phyloP scores from a whole-genome alignment of 257 asterid species.

The Solanum lycopersicoides region DNA sequence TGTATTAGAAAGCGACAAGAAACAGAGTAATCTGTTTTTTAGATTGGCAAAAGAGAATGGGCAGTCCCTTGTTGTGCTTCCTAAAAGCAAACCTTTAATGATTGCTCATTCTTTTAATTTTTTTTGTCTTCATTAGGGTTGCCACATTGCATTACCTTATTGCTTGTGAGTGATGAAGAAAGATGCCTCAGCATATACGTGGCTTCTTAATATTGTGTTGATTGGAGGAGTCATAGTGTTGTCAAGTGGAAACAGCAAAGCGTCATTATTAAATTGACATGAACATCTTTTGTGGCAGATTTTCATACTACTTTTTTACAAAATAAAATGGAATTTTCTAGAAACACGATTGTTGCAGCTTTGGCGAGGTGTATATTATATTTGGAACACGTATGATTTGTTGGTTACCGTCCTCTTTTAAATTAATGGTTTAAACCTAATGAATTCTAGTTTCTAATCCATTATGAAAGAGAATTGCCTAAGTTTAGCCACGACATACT shows the following conservation, averaged over 20 bases:
- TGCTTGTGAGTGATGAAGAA: not conserved
- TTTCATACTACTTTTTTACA: not conserved
- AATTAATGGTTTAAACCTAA: not conserved
- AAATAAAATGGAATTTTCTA: not conserved
- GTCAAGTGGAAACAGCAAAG: not conserved
- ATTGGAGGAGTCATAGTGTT: constrained; percentile 7
- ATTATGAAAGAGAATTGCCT: not conserved
- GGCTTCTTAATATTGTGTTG: constrained; percentile 1
- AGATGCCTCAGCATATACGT: not conserved
- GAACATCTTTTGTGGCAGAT: not conserved
- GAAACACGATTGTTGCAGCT: not conserved
- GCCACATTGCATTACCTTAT: not conserved
- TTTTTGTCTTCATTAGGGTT: not conserved
- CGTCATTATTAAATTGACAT: not conserved
- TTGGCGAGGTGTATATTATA: not conserved
- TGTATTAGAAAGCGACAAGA: constrained; percentile 1
- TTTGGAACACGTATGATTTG: not conserved
- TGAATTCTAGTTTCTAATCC: not conserved
- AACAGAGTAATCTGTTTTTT: not conserved
- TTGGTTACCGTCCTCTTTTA: not conserved
- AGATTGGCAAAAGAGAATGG: not conserved
- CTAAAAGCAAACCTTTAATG: not conserved
- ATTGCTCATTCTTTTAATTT: not conserved
- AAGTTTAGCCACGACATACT: not conserved
- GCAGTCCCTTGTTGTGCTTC: not conserved